A percentile compares a stretch with the other conserved stretches of the same genome.
These are phyloP conservation scores for Stagonosporopsis chrysanthemi DNA, from an alignment of 2,329 filamentous ascomycete genomes.

Conservation along the genomic window DNA sequence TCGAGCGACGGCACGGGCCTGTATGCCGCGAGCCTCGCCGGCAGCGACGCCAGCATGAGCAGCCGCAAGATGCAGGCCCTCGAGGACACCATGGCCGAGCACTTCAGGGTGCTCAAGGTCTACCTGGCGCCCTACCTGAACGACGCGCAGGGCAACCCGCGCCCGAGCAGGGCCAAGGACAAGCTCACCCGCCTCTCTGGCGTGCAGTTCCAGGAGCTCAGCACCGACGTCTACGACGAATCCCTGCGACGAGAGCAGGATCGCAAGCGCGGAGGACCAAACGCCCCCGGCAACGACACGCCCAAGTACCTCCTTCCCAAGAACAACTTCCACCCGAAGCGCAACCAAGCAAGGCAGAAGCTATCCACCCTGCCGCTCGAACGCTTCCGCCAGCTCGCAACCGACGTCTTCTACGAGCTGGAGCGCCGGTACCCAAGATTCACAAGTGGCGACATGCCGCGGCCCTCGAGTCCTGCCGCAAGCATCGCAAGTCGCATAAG, in stretches of 20 bases:
- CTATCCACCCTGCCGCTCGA: slow-evolving; percentile 86
- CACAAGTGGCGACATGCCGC: slow-evolving; percentile 70
- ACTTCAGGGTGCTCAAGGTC: slow-evolving; percentile 80
- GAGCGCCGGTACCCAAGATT: slow-evolving; percentile 90
- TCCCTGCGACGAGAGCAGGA: slow-evolving; percentile 82
- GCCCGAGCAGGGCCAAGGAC: slow-evolving; percentile 88
- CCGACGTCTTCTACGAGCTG: slow-evolving; percentile 94
- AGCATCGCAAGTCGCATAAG: slow-evolving; percentile 63
- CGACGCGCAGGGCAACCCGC: slow-evolving; percentile 76
- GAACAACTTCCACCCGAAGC: slow-evolving; percentile 90
- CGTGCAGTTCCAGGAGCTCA: slow-evolving; percentile 96
- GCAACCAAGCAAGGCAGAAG: slow-evolving; percentile 96
- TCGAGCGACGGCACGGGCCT: slow-evolving; percentile 81
- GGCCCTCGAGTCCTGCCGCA: slow-evolving; percentile 69
- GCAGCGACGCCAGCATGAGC: slow-evolving; percentile 64
- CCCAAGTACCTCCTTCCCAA: slow-evolving; percentile 79
- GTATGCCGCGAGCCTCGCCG: slow-evolving; percentile 58
- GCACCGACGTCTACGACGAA: slow-evolving; percentile 97
- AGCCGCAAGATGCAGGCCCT: slow-evolving; percentile 64
- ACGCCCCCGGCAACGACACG: slow-evolving; percentile 56
- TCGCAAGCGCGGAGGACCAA: slow-evolving; percentile 53
- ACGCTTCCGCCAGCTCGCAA: slow-evolving; percentile 89
- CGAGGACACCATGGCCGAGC: slow-evolving; percentile 78
- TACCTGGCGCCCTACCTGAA: slow-evolving; percentile 75
- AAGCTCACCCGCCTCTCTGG: slow-evolving; percentile 89